Base-by-base conservation (phyloP, 352 stramenopile genomes). In the Phytophthora cryptogea region DNA sequence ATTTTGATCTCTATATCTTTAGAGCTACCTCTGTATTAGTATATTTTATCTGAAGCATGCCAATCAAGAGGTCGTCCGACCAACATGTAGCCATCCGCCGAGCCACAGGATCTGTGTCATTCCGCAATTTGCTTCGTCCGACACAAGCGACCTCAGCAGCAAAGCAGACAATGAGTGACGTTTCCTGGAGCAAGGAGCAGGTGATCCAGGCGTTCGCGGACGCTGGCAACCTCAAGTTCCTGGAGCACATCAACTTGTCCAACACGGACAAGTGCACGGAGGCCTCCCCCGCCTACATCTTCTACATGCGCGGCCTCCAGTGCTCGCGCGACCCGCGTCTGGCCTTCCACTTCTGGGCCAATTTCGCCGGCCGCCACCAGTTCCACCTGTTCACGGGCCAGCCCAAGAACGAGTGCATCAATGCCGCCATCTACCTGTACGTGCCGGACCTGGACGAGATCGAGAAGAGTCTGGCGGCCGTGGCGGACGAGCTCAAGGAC, bases 381-480 rank as follows among this genome's bases (percentile, higher is more conserved):
- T 90, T 90, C 59, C 80, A 90, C 51, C 52, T 90, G 26, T 88
- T 90, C 61, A 87, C 80, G 26, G 47, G 75, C 28, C 78, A 90
- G 60, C 53, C 70, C 36, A 74, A 83, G 57, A 63, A 76, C 60
- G 78, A 90, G 58, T 76, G 67, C 52, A 83, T 90, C 45, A 70
- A 80, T 27, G 78, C 74, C 32, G 51, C 54, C 17, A 87, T 88
- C 60, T 83, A 72, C 50, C 62, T 90, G 26, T 90, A 86, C 56
- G 80, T 85, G 53, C 66, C 76, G 2, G 64, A 83, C 57, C 52
- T 90, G 43, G 72, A 90, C 59, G 66, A 63, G 9, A 74, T 88
- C 16, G 76, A 84, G 60, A 73, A 72, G 65, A 83, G 72, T 50
- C 53, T 90, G 9, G 47, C 37, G n/a, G 47, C 50, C 32, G 66